Conservation (phyloP, 2,329 filamentous ascomycete genomes). For the Dactylellina haptotyla region DNA sequence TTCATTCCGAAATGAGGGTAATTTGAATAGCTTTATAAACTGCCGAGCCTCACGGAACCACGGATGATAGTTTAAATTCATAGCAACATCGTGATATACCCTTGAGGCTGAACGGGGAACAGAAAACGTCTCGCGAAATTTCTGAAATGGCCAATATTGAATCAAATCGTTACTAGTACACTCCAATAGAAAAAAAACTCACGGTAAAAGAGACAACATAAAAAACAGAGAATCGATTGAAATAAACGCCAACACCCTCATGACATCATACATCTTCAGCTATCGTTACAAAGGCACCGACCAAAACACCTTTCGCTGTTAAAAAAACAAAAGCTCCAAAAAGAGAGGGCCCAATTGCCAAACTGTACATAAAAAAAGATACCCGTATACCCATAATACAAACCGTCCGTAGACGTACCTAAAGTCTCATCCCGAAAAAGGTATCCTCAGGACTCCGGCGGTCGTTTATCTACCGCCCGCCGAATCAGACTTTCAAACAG, state of each 20-base stretch:
- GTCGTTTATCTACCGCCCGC: constrained; percentile 43
- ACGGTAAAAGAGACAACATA: constrained; percentile 7
- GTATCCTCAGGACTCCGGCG: constrained; percentile 7
- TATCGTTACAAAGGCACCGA: no score
- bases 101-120: no score
- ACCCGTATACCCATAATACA: neutral
- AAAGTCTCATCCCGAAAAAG: neutral
- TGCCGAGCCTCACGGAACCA: no score
- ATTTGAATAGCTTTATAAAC: no score
- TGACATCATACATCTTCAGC: neutral
- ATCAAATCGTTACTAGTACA: neutral
- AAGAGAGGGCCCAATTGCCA: no score
- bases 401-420: constrained; percentile 6
- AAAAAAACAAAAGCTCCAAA: neutral
- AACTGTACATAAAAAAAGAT: neutral
- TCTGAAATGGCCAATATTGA: no score
- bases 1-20: no score
- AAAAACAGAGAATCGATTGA: neutral
- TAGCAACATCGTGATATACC: no score
- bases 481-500: constrained; percentile 48
- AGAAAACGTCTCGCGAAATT: no score
- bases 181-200: neutral
- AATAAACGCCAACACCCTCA: neutral
- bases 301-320: neutral
- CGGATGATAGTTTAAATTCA: no score